phyloP scores from a whole-genome alignment of 2,329 filamentous ascomycete genomes.

The Pseudonectria buxi region DNA sequence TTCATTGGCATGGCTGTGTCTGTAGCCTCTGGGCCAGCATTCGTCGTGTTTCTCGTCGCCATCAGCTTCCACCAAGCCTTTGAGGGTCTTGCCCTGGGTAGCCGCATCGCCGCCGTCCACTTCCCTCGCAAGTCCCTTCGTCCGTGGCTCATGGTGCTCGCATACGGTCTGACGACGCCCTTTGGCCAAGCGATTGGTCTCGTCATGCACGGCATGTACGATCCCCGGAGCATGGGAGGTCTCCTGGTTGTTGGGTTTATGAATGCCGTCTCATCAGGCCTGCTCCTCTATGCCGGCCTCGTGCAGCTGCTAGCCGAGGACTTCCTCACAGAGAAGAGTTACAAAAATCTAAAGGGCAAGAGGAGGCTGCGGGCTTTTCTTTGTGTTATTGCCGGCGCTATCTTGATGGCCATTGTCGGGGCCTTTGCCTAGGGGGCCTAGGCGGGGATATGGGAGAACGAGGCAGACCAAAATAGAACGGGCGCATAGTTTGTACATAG shows the following conservation, averaged over 20 bases:
- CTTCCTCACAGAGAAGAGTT: conserved; percentile 71
- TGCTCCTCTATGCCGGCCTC: conserved; percentile 74
- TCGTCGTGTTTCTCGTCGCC: conserved; percentile 71
- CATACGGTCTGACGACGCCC: conserved; percentile 71
- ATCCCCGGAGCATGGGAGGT: conserved; percentile 68
- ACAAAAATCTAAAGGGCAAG: conserved; percentile 56
- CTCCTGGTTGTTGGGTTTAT: conserved; percentile 79
- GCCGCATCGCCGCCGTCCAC: conserved; percentile 74
- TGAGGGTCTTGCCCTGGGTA: conserved; percentile 78
- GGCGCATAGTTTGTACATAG: conserved; percentile 10
- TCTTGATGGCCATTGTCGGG: conserved; percentile 64
- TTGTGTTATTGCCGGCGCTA: conserved; percentile 56
- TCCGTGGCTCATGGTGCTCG: conserved; percentile 77
- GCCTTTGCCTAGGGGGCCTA: conserved; percentile 58
- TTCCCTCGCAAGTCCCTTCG: conserved; percentile 67
- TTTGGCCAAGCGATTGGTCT: conserved; percentile 79
- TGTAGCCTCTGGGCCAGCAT: conserved; percentile 71
- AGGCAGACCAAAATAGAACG: background rate
- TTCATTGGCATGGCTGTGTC: conserved; percentile 86
- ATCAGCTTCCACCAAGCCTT: conserved; percentile 85
- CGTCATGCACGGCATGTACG: conserved; percentile 70
- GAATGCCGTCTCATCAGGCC: conserved; percentile 76
- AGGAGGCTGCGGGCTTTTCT: conserved; percentile 56
- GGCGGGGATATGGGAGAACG: background rate
- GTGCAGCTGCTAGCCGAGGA: conserved; percentile 83